Evolutionary conservation across 148 eudicot species (phyloP).

Genomic region (Mesembryanthemum crystallinum): DNA sequence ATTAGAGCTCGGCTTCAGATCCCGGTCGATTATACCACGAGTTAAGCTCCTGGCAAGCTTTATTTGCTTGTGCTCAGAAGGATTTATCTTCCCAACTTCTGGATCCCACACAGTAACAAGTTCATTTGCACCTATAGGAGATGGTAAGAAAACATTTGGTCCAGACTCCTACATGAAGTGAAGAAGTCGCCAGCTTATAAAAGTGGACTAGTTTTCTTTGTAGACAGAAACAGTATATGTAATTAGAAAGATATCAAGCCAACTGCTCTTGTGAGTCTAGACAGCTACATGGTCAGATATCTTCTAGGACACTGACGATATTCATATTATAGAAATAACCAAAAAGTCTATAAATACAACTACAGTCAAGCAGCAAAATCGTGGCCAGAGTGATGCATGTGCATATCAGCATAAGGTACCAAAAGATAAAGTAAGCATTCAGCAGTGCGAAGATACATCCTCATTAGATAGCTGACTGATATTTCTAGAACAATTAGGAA

Average conservation of each 20-base stretch:
- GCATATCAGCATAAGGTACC: background rate
- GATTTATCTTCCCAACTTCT: constrained; percentile 87
- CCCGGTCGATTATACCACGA: constrained; percentile 94
- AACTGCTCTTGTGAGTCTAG: too few relatives aligned
- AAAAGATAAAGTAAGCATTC: background rate
- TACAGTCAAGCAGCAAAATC: background rate
- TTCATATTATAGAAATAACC: background rate
- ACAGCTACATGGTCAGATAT: background rate
- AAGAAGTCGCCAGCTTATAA: background rate
- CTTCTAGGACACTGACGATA: background rate
- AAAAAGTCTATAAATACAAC: background rate
- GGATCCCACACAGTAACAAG: constrained; percentile 97
- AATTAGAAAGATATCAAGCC: constrained; percentile 3
- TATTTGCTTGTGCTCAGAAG: constrained; percentile 96
- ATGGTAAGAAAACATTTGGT: constrained; percentile 77
- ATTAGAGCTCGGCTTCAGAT: constrained; percentile 86
- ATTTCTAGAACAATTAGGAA: background rate
- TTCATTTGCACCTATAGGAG: constrained; percentile 89
- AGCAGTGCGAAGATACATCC: background rate
- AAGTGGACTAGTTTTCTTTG: background rate
- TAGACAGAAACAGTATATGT: background rate
- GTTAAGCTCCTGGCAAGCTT: constrained; percentile 89
- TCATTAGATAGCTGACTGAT: background rate
- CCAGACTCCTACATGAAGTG: constrained; percentile 70
- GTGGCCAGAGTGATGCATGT: background rate